These are phyloP conservation scores for Phyllosticta citriasiana DNA, from an alignment of 2,329 filamentous ascomycete genomes.

Conservation along the genomic window DNA sequence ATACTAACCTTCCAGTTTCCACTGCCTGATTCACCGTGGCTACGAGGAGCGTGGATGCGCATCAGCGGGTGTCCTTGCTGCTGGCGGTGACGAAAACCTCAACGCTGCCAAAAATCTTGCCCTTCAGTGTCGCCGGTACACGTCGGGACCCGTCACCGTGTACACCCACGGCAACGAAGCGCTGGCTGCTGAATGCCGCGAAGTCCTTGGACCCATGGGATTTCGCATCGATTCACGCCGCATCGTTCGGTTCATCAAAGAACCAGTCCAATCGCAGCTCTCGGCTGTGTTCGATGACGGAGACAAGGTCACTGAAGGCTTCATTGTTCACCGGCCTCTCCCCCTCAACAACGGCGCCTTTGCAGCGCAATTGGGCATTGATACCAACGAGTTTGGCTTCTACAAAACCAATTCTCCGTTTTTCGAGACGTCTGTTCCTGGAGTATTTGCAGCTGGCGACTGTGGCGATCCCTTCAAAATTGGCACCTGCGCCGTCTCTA, in stretches of 20 bases:
- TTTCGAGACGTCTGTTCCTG: slow-evolving; percentile 8
- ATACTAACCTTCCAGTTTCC: slow-evolving; percentile 32
- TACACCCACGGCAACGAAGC: not conserved
- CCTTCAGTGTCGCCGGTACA: not conserved
- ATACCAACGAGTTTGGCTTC: not conserved
- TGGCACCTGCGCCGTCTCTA: no score
- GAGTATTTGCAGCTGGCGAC: slow-evolving; percentile 11
- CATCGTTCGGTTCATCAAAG: not conserved
- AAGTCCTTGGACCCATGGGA: not conserved
- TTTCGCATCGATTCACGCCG: not conserved
- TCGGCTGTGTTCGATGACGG: not conserved
- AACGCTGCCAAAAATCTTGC: not conserved
- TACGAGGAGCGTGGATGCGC: slow-evolving; percentile 44
- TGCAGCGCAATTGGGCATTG: slow-evolving; percentile 1
- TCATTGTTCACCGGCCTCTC: not conserved
- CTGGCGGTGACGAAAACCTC: not conserved
- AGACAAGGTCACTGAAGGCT: not conserved
- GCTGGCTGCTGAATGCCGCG: not conserved
- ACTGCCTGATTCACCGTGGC: slow-evolving; percentile 52
- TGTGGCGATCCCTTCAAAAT: not conserved
- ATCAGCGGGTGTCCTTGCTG: slow-evolving; percentile 39
- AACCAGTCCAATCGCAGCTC: not conserved
- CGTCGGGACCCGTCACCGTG: not conserved
- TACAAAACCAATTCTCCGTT: slow-evolving; percentile 4
- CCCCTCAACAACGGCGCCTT: slow-evolving; percentile 6